A percentile compares a stretch with the other conserved stretches of the same genome.
Conservation (phyloP, 2,329 filamentous ascomycete species). For the Curvularia sp. region DNA sequence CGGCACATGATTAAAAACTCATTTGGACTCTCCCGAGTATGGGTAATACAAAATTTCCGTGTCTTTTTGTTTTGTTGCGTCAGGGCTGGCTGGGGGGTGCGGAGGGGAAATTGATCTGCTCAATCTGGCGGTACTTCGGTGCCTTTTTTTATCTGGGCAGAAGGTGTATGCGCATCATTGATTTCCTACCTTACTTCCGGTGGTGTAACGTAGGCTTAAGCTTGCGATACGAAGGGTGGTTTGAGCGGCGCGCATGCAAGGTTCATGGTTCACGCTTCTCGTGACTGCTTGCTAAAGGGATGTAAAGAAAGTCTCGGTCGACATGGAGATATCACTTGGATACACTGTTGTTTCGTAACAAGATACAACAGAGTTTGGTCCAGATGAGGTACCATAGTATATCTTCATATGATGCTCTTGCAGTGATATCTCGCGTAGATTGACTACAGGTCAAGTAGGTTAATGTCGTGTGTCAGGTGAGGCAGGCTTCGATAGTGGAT, state of each 20-base stretch:
- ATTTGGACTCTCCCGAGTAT: background rate
- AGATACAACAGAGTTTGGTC: constrained; percentile 18
- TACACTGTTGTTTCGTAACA: constrained; percentile 4
- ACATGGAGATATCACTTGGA: constrained; percentile 1
- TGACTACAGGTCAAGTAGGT: constrained; percentile 22
- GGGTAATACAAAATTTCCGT: background rate
- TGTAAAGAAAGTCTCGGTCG: background rate
- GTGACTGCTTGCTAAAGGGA: background rate
- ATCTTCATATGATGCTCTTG: constrained; percentile 18
- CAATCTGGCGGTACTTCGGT: constrained; percentile 1
- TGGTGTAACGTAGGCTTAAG: background rate
- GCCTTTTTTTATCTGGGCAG: background rate
- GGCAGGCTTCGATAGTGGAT: background rate
- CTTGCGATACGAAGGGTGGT: background rate
- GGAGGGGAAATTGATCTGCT: background rate
- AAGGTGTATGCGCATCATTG: background rate
- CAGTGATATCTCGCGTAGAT: constrained; percentile 19
- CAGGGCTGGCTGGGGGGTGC: background rate
- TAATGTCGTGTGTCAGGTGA: constrained; percentile 14
- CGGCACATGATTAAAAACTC: background rate
- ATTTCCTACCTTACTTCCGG: background rate
- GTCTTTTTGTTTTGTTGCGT: background rate
- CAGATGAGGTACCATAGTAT: constrained; percentile 21
- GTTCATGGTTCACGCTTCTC: background rate
- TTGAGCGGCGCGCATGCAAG: background rate